Base-by-base conservation (phyloP, 1,284 basidiomycete species). In the Sporisorium scitamineum region DNA sequence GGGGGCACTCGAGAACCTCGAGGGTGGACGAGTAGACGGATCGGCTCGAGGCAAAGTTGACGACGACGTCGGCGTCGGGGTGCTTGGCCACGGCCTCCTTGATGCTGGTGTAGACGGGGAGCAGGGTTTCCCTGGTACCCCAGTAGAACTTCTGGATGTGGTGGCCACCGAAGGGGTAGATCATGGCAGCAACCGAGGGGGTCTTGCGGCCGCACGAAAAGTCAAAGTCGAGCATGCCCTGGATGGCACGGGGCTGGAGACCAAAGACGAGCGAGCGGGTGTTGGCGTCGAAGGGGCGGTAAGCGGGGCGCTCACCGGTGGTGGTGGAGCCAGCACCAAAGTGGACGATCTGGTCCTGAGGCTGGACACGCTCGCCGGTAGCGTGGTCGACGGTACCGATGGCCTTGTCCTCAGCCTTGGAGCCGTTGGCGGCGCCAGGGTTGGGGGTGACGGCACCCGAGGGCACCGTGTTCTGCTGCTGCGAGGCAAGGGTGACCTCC, bases 71-170 rank as follows among this genome's bases (percentile, higher is more conserved):
- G 63, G 94, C 95, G 82, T 99, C 96, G 48, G 93, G 90, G 88
- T 97, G 96, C 90, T 97, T 99, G 87, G 91, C 90, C 81, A 93
- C 91, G 9, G 96, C 97, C 86, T 99, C 96, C 66, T 90, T 91
- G 79, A 98, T 90, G 72, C 91, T 92, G 31, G 96, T 97, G 89
- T 98, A 99, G 63, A 99, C 96, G 51, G 96, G 96, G 45, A 99
- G 91, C 51, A 99, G 91, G 1, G 95, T 97, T 89, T 99, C 96
- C 89, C 94, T 95, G 67, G 97, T 99, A 70, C 96, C 96, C 96
- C 96, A 99, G 90, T 99, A 87, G 90, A 97, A 97, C 89, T 99
- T 99, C 88, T 99, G 96, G 87, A 98, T 97, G 88, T 98, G 96
- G 88, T 98, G 96, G 34, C 96, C 96, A 86, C 96, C 96, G 88